Conservation (phyloP, 495 filamentous ascomycete species). For the Penicillium herquei region DNA sequence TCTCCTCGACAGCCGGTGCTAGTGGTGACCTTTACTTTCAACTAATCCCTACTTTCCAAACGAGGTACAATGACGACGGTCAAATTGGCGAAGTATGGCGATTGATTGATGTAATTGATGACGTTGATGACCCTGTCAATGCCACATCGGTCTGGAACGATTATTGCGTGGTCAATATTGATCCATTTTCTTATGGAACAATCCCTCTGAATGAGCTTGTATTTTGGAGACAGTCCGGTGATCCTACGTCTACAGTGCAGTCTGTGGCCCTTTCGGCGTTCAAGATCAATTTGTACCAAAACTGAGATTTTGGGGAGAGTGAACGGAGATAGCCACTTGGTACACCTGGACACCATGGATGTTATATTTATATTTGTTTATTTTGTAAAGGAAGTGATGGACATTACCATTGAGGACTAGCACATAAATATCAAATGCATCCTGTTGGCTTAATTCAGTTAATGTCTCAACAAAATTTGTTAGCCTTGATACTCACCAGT, state of each 20-base stretch:
- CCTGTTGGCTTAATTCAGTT: slow-evolving; percentile 2
- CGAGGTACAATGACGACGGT: not conserved
- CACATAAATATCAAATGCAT: slow-evolving; percentile 4
- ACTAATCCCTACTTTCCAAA: slow-evolving; percentile 5
- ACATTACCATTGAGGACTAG: no score
- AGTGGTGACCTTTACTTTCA: slow-evolving; percentile 4
- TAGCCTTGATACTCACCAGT: no score
- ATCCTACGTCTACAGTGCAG: not conserved
- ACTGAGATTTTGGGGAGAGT: not conserved
- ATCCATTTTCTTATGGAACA: slow-evolving; percentile 4
- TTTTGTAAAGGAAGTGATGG: no score
- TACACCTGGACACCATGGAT: no score
- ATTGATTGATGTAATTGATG: slow-evolving; percentile 7
- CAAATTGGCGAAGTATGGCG: slow-evolving; percentile 6
- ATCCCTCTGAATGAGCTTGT: slow-evolving; percentile 5
- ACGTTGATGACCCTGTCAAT: slow-evolving; percentile 2
- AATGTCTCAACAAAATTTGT: no score
- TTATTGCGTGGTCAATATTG: slow-evolving; percentile 7
- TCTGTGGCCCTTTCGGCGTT: slow-evolving; percentile 10
- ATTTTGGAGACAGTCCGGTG: slow-evolving; percentile 2
- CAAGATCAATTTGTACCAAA: not conserved
- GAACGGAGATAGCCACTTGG: no score
- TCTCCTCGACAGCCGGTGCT: slow-evolving; percentile 1
- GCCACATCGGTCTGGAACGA: slow-evolving; percentile 9
- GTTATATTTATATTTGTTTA: not conserved